These are phyloP conservation scores for Paraconiothyrium brasiliense DNA, from an alignment of 2,329 filamentous ascomycete species.

Conservation along the genomic window DNA sequence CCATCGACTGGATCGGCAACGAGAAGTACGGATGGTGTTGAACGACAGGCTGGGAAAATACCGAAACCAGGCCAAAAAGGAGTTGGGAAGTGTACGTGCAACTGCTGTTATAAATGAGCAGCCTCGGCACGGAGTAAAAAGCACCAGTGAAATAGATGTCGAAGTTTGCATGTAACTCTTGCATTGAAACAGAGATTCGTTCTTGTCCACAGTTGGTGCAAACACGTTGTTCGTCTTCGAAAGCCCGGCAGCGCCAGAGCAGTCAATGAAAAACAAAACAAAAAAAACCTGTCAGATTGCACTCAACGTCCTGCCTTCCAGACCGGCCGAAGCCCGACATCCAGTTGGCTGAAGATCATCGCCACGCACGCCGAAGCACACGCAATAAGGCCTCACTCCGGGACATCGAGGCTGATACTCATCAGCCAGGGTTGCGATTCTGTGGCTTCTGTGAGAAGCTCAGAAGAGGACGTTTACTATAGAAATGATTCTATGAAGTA, in stretches of 20 bases:
- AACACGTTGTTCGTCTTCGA: conserved; percentile 38
- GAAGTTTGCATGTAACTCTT: too few species aligned
- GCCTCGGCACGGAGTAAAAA: too few species aligned
- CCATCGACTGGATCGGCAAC: conserved; percentile 76
- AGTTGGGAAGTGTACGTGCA: too few species aligned
- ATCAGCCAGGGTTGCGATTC: conserved; percentile 91
- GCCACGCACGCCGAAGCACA: conserved; percentile 84
- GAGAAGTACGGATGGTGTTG: conserved; percentile 84
- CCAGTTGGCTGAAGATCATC: conserved; percentile 88
- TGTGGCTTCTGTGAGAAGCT: conserved; percentile 93
- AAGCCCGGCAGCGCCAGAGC: conserved; percentile 41
- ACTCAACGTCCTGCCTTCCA: conserved; percentile 82
- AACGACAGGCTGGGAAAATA: conserved; percentile 10
- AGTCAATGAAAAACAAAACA: conserved; percentile 43
- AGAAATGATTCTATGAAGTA: conserved; percentile 69
- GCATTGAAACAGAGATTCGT: too few species aligned
- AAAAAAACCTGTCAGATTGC: conserved; percentile 78
- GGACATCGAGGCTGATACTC: conserved; percentile 82
- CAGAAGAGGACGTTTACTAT: conserved; percentile 95
- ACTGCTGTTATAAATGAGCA: too few species aligned
- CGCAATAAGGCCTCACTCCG: conserved; percentile 80
- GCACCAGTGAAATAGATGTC: too few species aligned
- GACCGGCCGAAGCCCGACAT: conserved; percentile 79
- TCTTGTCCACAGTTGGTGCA: too few species aligned
- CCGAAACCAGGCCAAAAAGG: not conserved